Evolutionary conservation across 2,329 filamentous ascomycete genomes (phyloP).

Genomic region (Anthostomella pinea): DNA sequence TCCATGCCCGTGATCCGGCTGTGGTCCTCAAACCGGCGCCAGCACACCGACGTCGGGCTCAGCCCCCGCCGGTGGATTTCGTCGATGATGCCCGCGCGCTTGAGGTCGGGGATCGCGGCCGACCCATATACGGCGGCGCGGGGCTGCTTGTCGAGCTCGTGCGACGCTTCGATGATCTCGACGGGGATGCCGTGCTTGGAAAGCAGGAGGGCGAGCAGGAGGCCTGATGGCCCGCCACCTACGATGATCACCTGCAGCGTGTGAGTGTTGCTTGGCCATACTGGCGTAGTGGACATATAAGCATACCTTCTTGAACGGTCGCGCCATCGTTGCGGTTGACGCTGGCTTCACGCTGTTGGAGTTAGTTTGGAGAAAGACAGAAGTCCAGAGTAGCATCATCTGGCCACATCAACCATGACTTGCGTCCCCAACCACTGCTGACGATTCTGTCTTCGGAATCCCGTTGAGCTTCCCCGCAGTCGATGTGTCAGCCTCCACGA

Average conservation of each 20-base stretch:
- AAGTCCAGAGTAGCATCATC: too few relatives aligned
- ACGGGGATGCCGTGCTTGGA: slow-evolving; percentile 50
- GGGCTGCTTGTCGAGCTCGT: slow-evolving; percentile 55
- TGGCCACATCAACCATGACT: too few relatives aligned
- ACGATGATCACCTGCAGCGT: slow-evolving; percentile 41
- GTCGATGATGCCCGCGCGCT: slow-evolving; percentile 54
- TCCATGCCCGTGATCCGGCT: slow-evolving; percentile 37
- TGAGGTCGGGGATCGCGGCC: slow-evolving; percentile 55
- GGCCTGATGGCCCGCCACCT: slow-evolving; percentile 48
- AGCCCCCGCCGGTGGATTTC: slow-evolving; percentile 38
- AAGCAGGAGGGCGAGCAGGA: slow-evolving; percentile 50
- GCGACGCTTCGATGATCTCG: slow-evolving; percentile 53
- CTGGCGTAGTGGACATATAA: background rate
- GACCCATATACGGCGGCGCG: slow-evolving; percentile 62
- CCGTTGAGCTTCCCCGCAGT: slow-evolving; percentile 2
- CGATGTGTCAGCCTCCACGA: too few relatives aligned
- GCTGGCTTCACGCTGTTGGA: background rate
- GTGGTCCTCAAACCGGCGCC: slow-evolving; percentile 37
- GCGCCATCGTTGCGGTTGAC: slow-evolving; percentile 20
- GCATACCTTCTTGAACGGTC: slow-evolving; percentile 28
- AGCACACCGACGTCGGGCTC: slow-evolving; percentile 38
- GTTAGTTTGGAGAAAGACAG: background rate
- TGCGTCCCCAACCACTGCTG: too few relatives aligned
- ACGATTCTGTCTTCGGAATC: background rate
- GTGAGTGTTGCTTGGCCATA: slow-evolving; percentile 2